Evolutionary conservation across 805 yeast genomes (phyloP).

Genomic region (Yamadazyma scolyti): DNA sequence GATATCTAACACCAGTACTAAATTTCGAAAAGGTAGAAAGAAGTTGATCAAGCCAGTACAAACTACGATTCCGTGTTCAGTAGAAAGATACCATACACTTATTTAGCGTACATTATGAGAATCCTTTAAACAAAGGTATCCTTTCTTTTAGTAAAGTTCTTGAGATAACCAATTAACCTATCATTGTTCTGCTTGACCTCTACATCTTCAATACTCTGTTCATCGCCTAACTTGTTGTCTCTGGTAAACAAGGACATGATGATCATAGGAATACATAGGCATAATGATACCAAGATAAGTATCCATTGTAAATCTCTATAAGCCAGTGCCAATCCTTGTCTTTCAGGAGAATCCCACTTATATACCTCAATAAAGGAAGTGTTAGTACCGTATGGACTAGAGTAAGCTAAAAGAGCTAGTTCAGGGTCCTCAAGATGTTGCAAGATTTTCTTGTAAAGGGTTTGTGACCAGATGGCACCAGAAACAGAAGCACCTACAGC

Average conservation of each 20-base stretch:
- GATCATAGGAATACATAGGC: constrained; percentile 53
- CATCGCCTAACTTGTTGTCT: constrained; percentile 42
- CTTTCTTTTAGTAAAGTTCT: too few relatives aligned
- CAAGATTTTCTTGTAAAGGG: constrained; percentile 44
- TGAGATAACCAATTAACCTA: too few relatives aligned
- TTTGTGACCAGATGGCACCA: constrained; percentile 74
- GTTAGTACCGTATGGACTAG: constrained; percentile 38
- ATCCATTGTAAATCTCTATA: constrained; percentile 58
- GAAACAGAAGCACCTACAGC: constrained; percentile 60
- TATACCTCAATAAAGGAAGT: constrained; percentile 39
- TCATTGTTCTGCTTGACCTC: too few relatives aligned
- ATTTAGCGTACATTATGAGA: too few relatives aligned
- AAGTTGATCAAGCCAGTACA: too few relatives aligned
- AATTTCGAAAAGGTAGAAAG: background rate
- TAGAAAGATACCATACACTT: too few relatives aligned
- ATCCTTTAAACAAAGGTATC: too few relatives aligned
- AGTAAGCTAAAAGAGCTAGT: constrained; percentile 22
- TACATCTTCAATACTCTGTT: constrained; percentile 19
- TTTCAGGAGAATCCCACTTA: constrained; percentile 63
- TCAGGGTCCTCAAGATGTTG: constrained; percentile 25
- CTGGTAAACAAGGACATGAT: constrained; percentile 45
- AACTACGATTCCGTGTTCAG: too few relatives aligned
- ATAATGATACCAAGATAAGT: constrained; percentile 51
- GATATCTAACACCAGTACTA: constrained; percentile 4
- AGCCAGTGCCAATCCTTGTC: constrained; percentile 53